Evolutionary conservation across 495 filamentous ascomycete species (phyloP).

Genomic region (Peziza echinospora): DNA sequence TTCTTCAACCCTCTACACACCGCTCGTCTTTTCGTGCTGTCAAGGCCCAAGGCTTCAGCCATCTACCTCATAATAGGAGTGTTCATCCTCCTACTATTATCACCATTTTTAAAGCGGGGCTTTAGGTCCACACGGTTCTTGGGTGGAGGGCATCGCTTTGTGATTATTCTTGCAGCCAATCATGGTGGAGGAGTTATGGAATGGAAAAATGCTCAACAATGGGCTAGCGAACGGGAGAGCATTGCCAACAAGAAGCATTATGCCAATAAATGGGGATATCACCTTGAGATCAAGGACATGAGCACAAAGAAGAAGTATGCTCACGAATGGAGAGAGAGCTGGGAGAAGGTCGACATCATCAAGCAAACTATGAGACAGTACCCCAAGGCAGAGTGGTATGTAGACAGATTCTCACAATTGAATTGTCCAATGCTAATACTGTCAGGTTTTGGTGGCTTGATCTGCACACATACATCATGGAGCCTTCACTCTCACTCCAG

Average conservation of each 20-base stretch:
- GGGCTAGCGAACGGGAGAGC: conserved; percentile 94
- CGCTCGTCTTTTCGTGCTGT: neutral
- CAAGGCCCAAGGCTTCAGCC: conserved; percentile 3
- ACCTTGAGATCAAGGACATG: conserved; percentile 93
- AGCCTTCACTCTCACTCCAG: conserved; percentile 76
- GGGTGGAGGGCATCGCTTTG: conserved; percentile 74
- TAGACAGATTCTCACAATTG: conserved; percentile 2
- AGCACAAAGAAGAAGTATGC: conserved; percentile 95
- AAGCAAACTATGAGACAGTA: conserved; percentile 82
- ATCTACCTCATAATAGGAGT: conserved; percentile 7
- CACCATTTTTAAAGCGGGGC: conserved; percentile 12
- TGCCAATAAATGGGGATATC: conserved; percentile 72
- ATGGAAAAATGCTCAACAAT: conserved; percentile 92
- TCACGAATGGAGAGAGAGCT: conserved; percentile 96
- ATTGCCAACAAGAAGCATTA: conserved; percentile 87
- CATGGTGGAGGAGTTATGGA: conserved; percentile 95
- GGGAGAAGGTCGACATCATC: conserved; percentile 96
- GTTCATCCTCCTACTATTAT: conserved; percentile 12
- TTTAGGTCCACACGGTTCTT: conserved; percentile 20
- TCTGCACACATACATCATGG: conserved; percentile 95
- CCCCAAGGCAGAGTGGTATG: conserved; percentile 86
- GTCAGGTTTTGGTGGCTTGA: conserved; percentile 98
- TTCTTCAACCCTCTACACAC: conserved; percentile 3
- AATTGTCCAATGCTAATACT: neutral
- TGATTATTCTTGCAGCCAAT: conserved; percentile 86